phyloP scores from a whole-genome alignment of 75 land plant genomes.

The Larix kaempferi region DNA sequence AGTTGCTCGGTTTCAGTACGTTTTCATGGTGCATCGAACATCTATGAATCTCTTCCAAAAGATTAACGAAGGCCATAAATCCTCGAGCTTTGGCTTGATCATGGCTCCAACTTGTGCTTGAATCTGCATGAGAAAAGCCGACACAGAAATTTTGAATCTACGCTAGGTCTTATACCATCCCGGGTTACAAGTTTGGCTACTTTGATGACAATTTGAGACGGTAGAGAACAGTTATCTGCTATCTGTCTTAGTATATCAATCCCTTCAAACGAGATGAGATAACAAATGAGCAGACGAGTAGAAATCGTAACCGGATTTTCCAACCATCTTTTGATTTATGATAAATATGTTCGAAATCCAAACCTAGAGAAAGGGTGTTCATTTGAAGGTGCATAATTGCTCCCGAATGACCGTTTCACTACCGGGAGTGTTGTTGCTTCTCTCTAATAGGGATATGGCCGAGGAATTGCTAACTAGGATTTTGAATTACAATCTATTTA shows the following conservation, averaged over 20 bases:
- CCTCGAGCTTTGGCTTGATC: background rate
- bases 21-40: no score
- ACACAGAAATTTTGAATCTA: background rate
- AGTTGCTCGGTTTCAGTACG: no score
- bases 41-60: no score
- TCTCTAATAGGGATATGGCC: no score
- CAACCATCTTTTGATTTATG: background rate
- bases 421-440: no score
- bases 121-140: background rate
- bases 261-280: background rate
- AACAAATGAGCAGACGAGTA: background rate
- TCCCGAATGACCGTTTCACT: no score
- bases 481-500: no score
- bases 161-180: background rate
- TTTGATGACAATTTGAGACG: background rate
- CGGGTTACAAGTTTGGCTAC: background rate
- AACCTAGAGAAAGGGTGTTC: no score
- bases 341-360: background rate
- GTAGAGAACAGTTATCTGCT: background rate
- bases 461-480: no score
- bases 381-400: no score
- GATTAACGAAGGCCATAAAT: background rate
- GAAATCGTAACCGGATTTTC: background rate
- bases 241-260: background rate
- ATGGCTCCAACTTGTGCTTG: background rate